Evolutionary conservation across 768 basidiomycete species (phyloP), one percentile per base, ranked within the genome.

Genomic region (Amanita rubescens): DNA sequence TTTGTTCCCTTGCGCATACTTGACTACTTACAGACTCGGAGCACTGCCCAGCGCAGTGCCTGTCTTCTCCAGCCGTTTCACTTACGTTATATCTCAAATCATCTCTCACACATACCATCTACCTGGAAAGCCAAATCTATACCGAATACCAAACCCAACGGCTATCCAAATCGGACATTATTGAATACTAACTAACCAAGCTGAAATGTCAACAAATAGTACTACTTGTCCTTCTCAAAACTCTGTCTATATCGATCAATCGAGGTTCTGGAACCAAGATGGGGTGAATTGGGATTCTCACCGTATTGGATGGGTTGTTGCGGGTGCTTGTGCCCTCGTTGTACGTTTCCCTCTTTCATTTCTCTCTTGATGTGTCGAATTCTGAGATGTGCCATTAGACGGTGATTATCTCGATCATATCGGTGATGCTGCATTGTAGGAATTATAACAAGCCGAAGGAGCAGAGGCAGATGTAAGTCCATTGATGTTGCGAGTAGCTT

Each of bases 381-480:
- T 4, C 27, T 49, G 17, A 54, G 15, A n/a, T 19, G 41, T 39
- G 49, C 14, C 14, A 17, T 19, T 59, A 87, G 84, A 85, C 85
- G 3, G 62, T 85, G 12, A 46, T 86, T 24, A 76, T 90, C 15
- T 81, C 87, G 3, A 47, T 69, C 6, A 51, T 85, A 39, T 71
- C 82, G 7, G 75, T 88, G 35, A 59, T 74, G 47, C 67, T 75
- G 45, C 87, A 90, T 34, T 58, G 35, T 60, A 90, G 87, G 57
- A 83, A 82, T 62, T 91, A 91, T 60, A 83, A 75, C 37, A 83
- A 82, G 43, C 85, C 74, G 6, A 66, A 68, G 37, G 82, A 92
- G 64, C 90, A 92, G 65, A 82, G 88, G 49, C 90, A 92, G 69
- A 80, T 91, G 90, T 88, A 62, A 60, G 78, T 68, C 2, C 20